Evolutionary conservation across 1,284 basidiomycete species (phyloP).

Genomic region (Cutaneotrichosporon cavernicola): DNA sequence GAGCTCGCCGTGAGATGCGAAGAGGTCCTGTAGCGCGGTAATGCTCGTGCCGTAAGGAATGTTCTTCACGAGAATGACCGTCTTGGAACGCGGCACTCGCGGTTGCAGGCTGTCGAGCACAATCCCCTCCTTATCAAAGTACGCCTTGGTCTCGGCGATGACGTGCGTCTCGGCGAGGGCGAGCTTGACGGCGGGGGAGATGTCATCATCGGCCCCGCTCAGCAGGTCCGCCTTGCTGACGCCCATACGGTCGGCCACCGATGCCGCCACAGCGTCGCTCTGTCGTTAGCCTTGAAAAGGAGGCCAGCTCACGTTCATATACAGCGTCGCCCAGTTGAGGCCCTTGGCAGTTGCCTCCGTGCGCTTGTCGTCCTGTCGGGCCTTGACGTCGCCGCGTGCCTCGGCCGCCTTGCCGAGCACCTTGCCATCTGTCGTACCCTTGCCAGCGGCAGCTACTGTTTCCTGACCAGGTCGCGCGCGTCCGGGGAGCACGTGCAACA

Average conservation of each 20-base stretch:
- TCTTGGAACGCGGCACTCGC: slow-evolving; percentile 65
- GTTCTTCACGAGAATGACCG: slow-evolving; percentile 90
- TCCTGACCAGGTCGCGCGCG: slow-evolving; percentile 60
- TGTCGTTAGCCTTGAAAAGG: slow-evolving; percentile 44
- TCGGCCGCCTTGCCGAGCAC: slow-evolving; percentile 55
- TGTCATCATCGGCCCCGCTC: slow-evolving; percentile 58
- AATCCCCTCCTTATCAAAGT: slow-evolving; percentile 66
- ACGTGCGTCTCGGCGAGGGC: slow-evolving; percentile 95
- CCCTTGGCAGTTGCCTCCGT: slow-evolving; percentile 74
- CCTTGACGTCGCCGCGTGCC: slow-evolving; percentile 67
- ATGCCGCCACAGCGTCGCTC: slow-evolving; percentile 84
- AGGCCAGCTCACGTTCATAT: slow-evolving; percentile 80
- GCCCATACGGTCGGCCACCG: slow-evolving; percentile 75
- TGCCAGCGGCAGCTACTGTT: slow-evolving; percentile 56
- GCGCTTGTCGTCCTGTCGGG: slow-evolving; percentile 62
- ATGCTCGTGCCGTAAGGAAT: slow-evolving; percentile 86
- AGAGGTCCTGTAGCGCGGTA: slow-evolving; percentile 73
- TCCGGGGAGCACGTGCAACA: slow-evolving; percentile 83
- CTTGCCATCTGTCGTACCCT: slow-evolving; percentile 38
- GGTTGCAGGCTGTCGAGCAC: slow-evolving; percentile 55
- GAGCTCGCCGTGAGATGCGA: slow-evolving; percentile 75
- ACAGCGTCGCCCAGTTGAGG: slow-evolving; percentile 94
- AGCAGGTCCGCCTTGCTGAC: slow-evolving; percentile 83
- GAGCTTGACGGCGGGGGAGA: slow-evolving; percentile 72
- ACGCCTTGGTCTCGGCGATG: slow-evolving; percentile 90